Base-by-base conservation (phyloP, 208 protist species). In the Novymonas esmeraldas region DNA sequence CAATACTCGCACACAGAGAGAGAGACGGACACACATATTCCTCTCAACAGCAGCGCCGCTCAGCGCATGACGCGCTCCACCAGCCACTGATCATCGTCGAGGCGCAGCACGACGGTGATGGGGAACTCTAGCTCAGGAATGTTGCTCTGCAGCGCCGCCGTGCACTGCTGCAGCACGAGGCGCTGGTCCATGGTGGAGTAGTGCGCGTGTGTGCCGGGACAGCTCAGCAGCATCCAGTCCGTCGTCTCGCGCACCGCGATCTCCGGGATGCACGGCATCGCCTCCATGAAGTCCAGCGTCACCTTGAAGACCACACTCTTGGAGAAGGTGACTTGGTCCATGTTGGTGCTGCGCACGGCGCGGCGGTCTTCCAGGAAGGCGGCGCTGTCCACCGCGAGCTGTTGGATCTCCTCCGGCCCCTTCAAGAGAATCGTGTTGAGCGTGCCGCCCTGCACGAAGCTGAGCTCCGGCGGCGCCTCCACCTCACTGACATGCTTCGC, bases 201-300 rank as follows among this genome's bases (percentile, higher is more conserved):
- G 64, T 87, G 90, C n/a, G 84, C 75, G 28, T 82, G 77, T 2
- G 62, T 67, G n/a, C 81, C 88, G 11, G 66, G 61, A 54, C 88
- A 91, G 38, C 69, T 81, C 64, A 84, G 87, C 31, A 94, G 68
- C 56, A 91, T 76, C 85, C 88, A 94, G 50, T 94, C 88, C 4
- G 88, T 94, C 3, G 65, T 85, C 65, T 94, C 88, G 20, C 88
- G 88, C 67, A 94, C 88, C 16, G 88, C 88, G 2, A 80, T 94
- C 46, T 88, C 84, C 38, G 79, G 75, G 4, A 84, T 68, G 61
- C 88, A 94, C 42, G 63, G 54, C 57, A 94, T 73, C 3, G 64
- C 75, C 66, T 89, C 79, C 0, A 77, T 26, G 49, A 93, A 90
- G 50, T 93, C 80, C 9, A 92, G 58, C n/a, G 86, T 92, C 22